A percentile compares a stretch with the other conserved stretches of the same genome.
Conservation (phyloP, 495 filamentous ascomycete species). For the Tuber umbilicatum region DNA sequence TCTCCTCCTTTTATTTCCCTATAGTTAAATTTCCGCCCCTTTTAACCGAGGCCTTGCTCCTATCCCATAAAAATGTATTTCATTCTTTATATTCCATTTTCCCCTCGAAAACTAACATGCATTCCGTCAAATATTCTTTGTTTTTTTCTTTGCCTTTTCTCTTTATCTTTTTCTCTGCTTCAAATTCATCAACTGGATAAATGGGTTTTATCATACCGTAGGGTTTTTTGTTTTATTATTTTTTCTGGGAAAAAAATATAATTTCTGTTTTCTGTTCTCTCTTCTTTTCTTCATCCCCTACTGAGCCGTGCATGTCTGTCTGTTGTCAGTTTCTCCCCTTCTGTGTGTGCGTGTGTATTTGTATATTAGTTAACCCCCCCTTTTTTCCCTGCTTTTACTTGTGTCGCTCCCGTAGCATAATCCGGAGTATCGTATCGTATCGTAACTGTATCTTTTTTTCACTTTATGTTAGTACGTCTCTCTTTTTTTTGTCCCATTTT, state of each 20-base stretch:
- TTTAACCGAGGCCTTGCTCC: background rate
- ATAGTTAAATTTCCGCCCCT: background rate
- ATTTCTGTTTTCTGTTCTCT: background rate
- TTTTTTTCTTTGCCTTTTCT: background rate
- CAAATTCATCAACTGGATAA: slow-evolving; percentile 3
- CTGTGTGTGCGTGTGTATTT: slow-evolving; percentile 1
- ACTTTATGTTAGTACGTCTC: background rate
- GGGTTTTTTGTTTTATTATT: slow-evolving; percentile 1
- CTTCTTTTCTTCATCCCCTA: background rate
- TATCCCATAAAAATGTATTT: slow-evolving; percentile 3
- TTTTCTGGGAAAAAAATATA: slow-evolving; percentile 4
- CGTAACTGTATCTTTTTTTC: background rate
- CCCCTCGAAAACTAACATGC: background rate
- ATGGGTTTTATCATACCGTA: slow-evolving; percentile 4
- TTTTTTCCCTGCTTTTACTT: background rate
- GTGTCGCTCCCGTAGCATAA: background rate
- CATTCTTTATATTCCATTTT: background rate
- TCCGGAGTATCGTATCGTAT: background rate
- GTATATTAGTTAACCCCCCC: background rate
- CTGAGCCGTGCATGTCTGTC: background rate
- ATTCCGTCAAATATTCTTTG: background rate
- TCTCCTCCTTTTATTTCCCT: background rate
- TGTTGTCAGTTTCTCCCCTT: background rate
- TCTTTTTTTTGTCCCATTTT: background rate
- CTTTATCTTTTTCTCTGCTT: background rate